Evolutionary conservation across 371 early-diverging fungal species (phyloP).

Genomic region (Umbelopsis sp.): DNA sequence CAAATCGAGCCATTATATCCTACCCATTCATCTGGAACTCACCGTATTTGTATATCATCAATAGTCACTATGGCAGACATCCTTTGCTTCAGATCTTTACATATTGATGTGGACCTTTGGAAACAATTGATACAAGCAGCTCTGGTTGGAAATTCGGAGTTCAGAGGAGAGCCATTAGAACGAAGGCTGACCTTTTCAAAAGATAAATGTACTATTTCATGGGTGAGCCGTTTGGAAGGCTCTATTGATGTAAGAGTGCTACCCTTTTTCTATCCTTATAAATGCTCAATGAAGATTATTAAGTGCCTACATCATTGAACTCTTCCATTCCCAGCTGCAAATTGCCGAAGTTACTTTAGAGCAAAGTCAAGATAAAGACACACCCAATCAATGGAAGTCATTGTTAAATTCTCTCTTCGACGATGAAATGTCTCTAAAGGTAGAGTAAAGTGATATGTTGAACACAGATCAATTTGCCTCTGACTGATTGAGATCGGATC

Average conservation of each 20-base stretch:
- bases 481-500: background rate
- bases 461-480: background rate
- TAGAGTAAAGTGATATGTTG: background rate
- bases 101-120: slow-evolving; percentile 6
- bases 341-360: slow-evolving; percentile 8
- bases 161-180: slow-evolving; percentile 4
- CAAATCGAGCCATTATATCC: background rate
- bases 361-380: background rate
- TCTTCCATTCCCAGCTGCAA: background rate
- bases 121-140: slow-evolving; percentile 3
- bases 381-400: background rate
- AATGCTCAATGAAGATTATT: too few relatives aligned
- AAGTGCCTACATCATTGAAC: background rate
- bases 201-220: background rate
- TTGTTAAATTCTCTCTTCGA: background rate
- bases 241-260: background rate
- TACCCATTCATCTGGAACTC: background rate
- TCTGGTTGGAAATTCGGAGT: background rate
- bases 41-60: background rate
- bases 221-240: slow-evolving; percentile 12
- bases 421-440: background rate
- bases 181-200: background rate
- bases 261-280: background rate
- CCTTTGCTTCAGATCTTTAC: background rate
- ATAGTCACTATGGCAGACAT: background rate